phyloP scores from a whole-genome alignment of 208 protist genomes.

The Porcisia deanei region DNA sequence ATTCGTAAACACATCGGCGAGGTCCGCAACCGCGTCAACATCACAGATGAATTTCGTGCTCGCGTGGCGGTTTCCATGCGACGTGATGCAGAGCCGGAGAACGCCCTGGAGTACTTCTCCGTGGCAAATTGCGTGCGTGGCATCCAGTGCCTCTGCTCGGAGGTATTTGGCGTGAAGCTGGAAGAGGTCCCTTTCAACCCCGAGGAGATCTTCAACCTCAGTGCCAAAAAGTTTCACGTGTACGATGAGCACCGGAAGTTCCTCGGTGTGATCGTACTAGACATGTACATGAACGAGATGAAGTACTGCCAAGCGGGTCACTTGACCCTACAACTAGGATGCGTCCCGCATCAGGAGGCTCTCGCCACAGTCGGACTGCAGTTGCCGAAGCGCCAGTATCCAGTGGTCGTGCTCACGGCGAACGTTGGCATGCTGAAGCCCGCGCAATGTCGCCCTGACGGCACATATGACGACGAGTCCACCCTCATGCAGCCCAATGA shows the following conservation, averaged over 20 bases:
- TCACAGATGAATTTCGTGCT: conserved; percentile 84
- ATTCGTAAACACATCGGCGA: conserved; percentile 76
- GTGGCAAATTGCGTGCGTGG: conserved; percentile 91
- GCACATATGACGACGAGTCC: conserved; percentile 79
- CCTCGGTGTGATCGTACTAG: conserved; percentile 91
- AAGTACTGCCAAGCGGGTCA: conserved; percentile 92
- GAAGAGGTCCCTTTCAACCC: conserved; percentile 72
- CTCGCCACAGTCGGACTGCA: conserved; percentile 76
- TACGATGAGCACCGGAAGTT: conserved; percentile 83
- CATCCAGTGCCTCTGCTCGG: conserved; percentile 89
- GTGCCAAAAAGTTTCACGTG: conserved; percentile 89
- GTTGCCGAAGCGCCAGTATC: conserved; percentile 86
- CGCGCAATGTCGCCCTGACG: conserved; percentile 45
- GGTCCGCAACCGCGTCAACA: conserved; percentile 72
- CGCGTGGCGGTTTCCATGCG: conserved; percentile 71
- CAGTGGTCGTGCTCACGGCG: conserved; percentile 91
- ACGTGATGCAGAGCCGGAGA: conserved; percentile 69
- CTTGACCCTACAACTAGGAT: conserved; percentile 90
- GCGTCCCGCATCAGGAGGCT: conserved; percentile 74
- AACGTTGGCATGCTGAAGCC: conserved; percentile 67
- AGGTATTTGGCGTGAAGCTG: conserved; percentile 89
- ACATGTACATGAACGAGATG: conserved; percentile 87
- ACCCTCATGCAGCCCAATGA: conserved; percentile 87
- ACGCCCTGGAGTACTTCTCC: conserved; percentile 84
- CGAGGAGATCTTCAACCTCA: conserved; percentile 79